phyloP scores from a whole-genome alignment of 208 protist genomes.

The Trypanosoma theileri region DNA sequence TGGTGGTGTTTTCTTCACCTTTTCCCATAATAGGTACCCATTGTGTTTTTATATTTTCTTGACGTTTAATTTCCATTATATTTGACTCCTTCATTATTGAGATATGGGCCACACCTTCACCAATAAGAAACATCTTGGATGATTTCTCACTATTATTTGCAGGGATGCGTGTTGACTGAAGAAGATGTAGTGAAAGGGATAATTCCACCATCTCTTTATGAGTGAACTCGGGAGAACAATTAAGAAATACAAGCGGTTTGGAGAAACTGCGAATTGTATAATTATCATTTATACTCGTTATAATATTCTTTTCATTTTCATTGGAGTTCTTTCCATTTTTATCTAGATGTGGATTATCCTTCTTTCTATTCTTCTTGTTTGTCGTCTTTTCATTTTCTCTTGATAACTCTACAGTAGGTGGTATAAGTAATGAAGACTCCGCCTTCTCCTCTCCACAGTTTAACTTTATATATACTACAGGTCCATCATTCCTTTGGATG shows the following conservation, averaged over 20 bases:
- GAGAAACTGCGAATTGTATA: no score
- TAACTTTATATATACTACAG: constrained; percentile 7
- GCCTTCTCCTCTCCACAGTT: constrained; percentile 4
- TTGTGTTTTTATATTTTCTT: not conserved
- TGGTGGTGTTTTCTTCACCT: not conserved
- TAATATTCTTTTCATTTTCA: not conserved
- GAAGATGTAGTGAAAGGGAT: not conserved
- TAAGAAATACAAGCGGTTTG: no score
- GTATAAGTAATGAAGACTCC: constrained; percentile 8
- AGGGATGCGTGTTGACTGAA: not conserved
- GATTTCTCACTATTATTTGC: not conserved
- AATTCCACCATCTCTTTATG: not conserved
- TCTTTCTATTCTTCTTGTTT: no score
- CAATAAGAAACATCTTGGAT: not conserved
- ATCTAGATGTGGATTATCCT: not conserved
- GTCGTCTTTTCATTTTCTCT: not conserved
- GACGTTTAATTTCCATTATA: not conserved
- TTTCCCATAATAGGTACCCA: constrained; percentile 11
- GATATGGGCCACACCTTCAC: not conserved
- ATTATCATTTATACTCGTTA: no score
- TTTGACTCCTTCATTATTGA: not conserved
- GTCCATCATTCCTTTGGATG: not conserved
- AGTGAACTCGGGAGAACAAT: no score
- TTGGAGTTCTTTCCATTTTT: not conserved
- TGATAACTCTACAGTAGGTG: not conserved